A percentile compares a stretch with the other conserved stretches of the same genome.
phyloP scores from a whole-genome alignment of 257 asterid species.

The Ballota nigra region DNA sequence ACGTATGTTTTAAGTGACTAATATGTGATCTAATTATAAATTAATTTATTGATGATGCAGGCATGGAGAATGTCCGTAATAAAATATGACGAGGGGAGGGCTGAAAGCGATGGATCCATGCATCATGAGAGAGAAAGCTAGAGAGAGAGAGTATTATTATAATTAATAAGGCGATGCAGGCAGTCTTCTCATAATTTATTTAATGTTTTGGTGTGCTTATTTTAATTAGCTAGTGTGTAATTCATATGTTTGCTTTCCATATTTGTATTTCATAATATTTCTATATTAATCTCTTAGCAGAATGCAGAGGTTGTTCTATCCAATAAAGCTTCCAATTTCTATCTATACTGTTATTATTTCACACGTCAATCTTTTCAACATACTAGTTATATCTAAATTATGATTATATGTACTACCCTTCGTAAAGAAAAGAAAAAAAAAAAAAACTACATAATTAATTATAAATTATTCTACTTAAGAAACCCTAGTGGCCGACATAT shows the following conservation, averaged over 20 bases:
- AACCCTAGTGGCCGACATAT: too few species aligned
- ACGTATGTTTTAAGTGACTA: neutral
- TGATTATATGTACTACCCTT: too few species aligned
- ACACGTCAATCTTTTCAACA: too few species aligned
- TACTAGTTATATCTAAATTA: too few species aligned
- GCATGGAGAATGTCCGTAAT: slow-evolving; percentile 25
- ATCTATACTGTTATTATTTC: neutral
- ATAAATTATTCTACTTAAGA: too few species aligned
- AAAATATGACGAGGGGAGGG: slow-evolving; percentile 9
- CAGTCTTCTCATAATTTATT: slow-evolving; percentile 7
- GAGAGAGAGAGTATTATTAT: neutral
- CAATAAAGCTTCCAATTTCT: slow-evolving; percentile 16
- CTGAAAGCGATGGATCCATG: slow-evolving; percentile 39
- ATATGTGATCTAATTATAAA: neutral
- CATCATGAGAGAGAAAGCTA: neutral
- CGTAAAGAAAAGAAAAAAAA: too few species aligned
- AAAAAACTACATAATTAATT: too few species aligned
- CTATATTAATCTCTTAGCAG: slow-evolving; percentile 17
- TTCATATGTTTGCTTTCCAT: slow-evolving; percentile 11
- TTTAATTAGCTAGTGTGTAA: slow-evolving; percentile 17
- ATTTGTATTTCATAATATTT: neutral
- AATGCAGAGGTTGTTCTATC: slow-evolving; percentile 22
- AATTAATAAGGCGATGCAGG: neutral
- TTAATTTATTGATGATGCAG: slow-evolving; percentile 22
- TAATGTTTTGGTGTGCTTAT: slow-evolving; percentile 17